Evolutionary conservation across 352 stramenopile genomes (phyloP).

Genomic region (Phytophthora fragariae): DNA sequence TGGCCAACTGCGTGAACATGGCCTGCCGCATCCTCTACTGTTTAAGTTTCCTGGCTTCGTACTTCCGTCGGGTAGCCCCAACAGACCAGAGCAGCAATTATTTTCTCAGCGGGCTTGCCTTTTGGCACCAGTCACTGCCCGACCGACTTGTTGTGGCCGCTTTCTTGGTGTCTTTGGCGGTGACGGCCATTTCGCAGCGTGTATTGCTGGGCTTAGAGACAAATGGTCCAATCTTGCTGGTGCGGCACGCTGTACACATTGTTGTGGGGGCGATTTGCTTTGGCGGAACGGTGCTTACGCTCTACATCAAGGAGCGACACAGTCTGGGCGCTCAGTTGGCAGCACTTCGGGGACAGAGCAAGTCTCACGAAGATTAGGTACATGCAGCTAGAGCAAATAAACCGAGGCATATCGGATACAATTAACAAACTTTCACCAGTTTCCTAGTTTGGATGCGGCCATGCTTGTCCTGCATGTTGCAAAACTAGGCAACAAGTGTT

Average conservation of each 20-base stretch:
- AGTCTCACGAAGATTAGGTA: constrained; percentile 35
- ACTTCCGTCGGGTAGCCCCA: constrained; percentile 43
- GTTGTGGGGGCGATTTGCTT: constrained; percentile 60
- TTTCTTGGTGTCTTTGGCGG: constrained; percentile 49
- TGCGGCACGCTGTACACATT: constrained; percentile 54
- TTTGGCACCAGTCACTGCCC: constrained; percentile 63
- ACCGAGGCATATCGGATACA: not conserved
- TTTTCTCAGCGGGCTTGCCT: constrained; percentile 36
- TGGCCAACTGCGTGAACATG: constrained; percentile 92
- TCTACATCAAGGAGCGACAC: constrained; percentile 64
- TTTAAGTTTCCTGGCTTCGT: constrained; percentile 69
- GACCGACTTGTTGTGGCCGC: constrained; percentile 56
- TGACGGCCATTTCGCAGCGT: constrained; percentile 50
- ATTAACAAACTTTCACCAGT: too few species aligned
- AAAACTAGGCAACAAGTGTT: constrained; percentile 1
- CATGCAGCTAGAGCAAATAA: constrained; percentile 10
- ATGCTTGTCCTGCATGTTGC: not conserved
- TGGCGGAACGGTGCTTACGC: constrained; percentile 34
- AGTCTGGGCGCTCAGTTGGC: constrained; percentile 47
- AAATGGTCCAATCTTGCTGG: constrained; percentile 25
- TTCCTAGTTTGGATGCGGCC: constrained; percentile 10
- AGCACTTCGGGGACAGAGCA: constrained; percentile 34
- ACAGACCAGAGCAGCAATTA: constrained; percentile 2
- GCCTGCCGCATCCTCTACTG: constrained; percentile 85
- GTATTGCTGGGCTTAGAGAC: constrained; percentile 48